These are phyloP conservation scores for Volutella citrinella DNA, from an alignment of 2,329 filamentous ascomycete species.

Conservation along the genomic window DNA sequence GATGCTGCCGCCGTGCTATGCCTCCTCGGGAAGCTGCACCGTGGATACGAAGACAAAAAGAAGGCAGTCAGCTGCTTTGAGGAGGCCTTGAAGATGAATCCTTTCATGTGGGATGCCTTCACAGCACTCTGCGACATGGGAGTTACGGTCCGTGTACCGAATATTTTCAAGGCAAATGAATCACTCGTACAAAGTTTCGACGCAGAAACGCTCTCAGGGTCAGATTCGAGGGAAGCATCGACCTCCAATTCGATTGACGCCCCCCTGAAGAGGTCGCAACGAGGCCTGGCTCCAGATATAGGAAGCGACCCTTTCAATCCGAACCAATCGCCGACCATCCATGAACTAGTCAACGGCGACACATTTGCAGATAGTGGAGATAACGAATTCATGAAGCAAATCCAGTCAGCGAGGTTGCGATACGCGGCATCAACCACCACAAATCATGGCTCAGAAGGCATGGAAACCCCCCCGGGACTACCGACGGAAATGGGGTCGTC, in stretches of 20 bases:
- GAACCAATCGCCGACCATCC: slow-evolving; percentile 37
- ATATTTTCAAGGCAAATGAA: slow-evolving; percentile 78
- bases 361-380: slow-evolving; percentile 42
- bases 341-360: slow-evolving; percentile 41
- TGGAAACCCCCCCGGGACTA: slow-evolving; percentile 57
- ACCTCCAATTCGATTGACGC: slow-evolving; percentile 36
- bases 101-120: slow-evolving; percentile 98
- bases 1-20: slow-evolving; percentile 83
- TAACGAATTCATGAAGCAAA: slow-evolving; percentile 56
- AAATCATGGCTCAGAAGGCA: slow-evolving; percentile 47
- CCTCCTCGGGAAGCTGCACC: slow-evolving; percentile 82
- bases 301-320: slow-evolving; percentile 51
- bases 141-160: slow-evolving; percentile 74
- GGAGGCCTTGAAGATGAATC: slow-evolving; percentile 83
- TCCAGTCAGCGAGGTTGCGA: slow-evolving; percentile 49
- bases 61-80: slow-evolving; percentile 86
- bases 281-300: slow-evolving; percentile 35
- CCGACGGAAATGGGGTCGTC: slow-evolving; percentile 19
- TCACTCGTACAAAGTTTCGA: slow-evolving; percentile 47
- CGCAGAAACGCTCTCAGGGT: slow-evolving; percentile 21
- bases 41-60: slow-evolving; percentile 75
- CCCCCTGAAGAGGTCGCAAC: slow-evolving; percentile 39
- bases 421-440: slow-evolving; percentile 37
- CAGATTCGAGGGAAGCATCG: slow-evolving; percentile 36
- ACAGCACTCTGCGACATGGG: slow-evolving; percentile 84